These are phyloP conservation scores for Inonotus hispidus DNA, from an alignment of 1,284 basidiomycete genomes.

Conservation along the genomic window DNA sequence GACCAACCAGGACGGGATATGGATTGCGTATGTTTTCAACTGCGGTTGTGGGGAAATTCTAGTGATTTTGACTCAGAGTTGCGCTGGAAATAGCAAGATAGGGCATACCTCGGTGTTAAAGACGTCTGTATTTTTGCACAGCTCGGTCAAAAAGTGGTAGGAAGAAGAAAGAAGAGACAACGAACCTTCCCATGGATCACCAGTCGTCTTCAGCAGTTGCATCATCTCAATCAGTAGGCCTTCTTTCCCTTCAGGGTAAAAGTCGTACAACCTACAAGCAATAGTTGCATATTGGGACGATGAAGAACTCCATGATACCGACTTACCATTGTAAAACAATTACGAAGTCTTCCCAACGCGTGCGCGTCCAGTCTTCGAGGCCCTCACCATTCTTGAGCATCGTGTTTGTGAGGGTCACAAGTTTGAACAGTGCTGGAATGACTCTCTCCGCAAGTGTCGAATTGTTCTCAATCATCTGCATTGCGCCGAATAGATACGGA, in stretches of 20 bases:
- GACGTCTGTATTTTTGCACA: slow-evolving; percentile 20
- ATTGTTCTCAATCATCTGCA: slow-evolving; percentile 49
- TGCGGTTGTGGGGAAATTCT: slow-evolving; percentile 40
- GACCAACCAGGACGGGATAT: slow-evolving; percentile 20
- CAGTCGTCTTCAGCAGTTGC: slow-evolving; percentile 45
- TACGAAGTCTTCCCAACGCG: slow-evolving; percentile 56
- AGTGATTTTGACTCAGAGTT: slow-evolving; percentile 26
- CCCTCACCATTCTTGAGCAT: slow-evolving; percentile 50
- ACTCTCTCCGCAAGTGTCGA: slow-evolving; percentile 39
- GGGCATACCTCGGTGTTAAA: slow-evolving; percentile 26
- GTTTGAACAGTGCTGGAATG: slow-evolving; percentile 45
- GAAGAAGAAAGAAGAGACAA: not conserved
- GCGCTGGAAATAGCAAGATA: not conserved
- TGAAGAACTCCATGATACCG: not conserved
- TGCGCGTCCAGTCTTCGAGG: slow-evolving; percentile 46
- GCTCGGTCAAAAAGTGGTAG: not conserved
- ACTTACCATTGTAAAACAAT: slow-evolving; percentile 47
- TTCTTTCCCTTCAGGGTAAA: slow-evolving; percentile 46
- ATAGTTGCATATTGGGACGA: not conserved
- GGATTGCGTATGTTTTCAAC: slow-evolving; percentile 32
- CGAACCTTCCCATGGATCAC: slow-evolving; percentile 43
- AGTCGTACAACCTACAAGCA: slow-evolving; percentile 43
- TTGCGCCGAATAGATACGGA: slow-evolving; percentile 50
- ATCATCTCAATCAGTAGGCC: slow-evolving; percentile 50
- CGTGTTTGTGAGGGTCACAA: slow-evolving; percentile 47